Evolutionary conservation across 2,329 filamentous ascomycete genomes (phyloP), one percentile per base, ranked within the genome.

Genomic region (Myriosclerotinia curreyana): DNA sequence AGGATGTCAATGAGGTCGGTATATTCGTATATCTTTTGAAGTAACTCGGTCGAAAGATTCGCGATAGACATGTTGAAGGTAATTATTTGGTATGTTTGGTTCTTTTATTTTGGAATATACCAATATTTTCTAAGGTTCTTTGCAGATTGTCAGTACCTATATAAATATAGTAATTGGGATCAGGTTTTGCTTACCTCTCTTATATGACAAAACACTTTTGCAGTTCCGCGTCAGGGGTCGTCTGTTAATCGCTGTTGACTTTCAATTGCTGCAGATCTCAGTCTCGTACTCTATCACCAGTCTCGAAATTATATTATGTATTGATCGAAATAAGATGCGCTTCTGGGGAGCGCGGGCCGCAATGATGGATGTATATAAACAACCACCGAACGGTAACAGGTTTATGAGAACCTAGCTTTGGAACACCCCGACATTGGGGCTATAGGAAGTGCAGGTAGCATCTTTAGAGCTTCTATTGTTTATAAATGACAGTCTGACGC

Each of bases 381-480:
- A 65, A 71, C 69, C 67, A 72, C 66, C 67, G 40, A 67, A 71
- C 68, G 67, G 67, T 68, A 62, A 62, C 40, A 58, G 56, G 42
- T 44, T 28, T 60, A 60, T 55, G 64, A 65, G 66, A 69, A 72
- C 65, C 61, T 71, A 74, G 69, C 71, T 73, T 67, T 66, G 62
- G 53, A 60, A 67, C 67, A 73, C 72, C 72, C 71, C 72, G 65
- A 56, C 70, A 65, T 67, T 72, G 72, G 72, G 72, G 72, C 69
- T 74, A 74, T 74, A 71, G 12, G 63, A 67, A 64, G 66, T 66
- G 66, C 68, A 71, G 66, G 68, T 66, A 46, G 66, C 71, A 71
- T 72, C 71, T 67, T 67, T 61, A 55, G 68, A 72, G 64, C 69
- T 67, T 64, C 68, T 69, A 54, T 64, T 68, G 67, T 54, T 68